Percentiles rank a stretch among this genome's conserved stretches.
These are phyloP conservation scores for Penicillium sp. DNA, from an alignment of 2,329 filamentous ascomycete genomes.

Conservation along the genomic window DNA sequence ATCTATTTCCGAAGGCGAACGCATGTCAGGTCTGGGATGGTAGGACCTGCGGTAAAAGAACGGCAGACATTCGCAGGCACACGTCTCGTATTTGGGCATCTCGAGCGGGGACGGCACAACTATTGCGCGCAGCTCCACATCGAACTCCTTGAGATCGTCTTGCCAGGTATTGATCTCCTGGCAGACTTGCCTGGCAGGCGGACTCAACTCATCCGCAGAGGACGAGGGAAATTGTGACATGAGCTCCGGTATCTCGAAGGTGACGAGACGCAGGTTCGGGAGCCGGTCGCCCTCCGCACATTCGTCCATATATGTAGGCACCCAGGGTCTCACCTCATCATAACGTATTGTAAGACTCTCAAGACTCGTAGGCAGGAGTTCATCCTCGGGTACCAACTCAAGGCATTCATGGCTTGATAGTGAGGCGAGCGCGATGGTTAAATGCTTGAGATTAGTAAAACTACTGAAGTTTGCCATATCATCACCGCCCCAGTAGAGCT, in stretches of 20 bases:
- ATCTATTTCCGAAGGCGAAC: neutral
- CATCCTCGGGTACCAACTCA: neutral
- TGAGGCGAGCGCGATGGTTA: slow-evolving; percentile 5
- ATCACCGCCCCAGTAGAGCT: slow-evolving; percentile 8
- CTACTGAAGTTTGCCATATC: neutral
- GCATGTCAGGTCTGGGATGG: neutral
- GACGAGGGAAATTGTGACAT: slow-evolving; percentile 5
- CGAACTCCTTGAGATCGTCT: neutral
- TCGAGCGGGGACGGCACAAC: slow-evolving; percentile 3
- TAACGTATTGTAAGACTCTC: slow-evolving; percentile 10
- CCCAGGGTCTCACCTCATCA: neutral
- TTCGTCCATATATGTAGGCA: neutral
- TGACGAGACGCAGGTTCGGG: slow-evolving; percentile 4
- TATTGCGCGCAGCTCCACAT: slow-evolving; percentile 1
- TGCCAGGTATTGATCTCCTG: slow-evolving; percentile 6
- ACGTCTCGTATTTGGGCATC: slow-evolving; percentile 3
- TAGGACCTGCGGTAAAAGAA: slow-evolving; percentile 8
- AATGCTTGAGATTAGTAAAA: slow-evolving; percentile 1
- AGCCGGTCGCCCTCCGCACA: neutral
- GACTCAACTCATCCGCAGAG: neutral
- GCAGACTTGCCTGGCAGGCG: neutral
- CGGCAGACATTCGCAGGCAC: slow-evolving; percentile 8
- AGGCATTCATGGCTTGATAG: neutral
- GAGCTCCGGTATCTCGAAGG: slow-evolving; percentile 2
- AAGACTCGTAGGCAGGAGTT: neutral